Conservation (phyloP, 2,329 filamentous ascomycete species). For the Xylariaceae sp. region DNA sequence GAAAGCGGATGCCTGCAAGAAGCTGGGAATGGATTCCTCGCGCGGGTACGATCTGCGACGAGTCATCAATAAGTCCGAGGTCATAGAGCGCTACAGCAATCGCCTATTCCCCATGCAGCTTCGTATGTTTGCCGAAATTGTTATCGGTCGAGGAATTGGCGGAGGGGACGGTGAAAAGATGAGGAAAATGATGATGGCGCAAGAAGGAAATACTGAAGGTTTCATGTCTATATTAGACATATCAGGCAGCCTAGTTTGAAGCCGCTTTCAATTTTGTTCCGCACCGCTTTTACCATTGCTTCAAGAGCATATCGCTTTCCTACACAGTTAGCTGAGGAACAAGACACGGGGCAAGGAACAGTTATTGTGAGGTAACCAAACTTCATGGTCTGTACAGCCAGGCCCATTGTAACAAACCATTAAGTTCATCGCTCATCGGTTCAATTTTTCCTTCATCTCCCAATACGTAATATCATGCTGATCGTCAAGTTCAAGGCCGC, state of each 20-base stretch:
- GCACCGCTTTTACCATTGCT: too few species aligned
- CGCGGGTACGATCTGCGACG: conserved; percentile 5
- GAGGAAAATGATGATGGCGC: conserved; percentile 18
- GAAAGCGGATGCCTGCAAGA: conserved; percentile 11
- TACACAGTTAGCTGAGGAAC: too few species aligned
- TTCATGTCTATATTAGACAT: background rate
- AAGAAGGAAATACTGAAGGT: background rate
- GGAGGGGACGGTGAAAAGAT: conserved; percentile 25
- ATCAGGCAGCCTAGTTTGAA: background rate
- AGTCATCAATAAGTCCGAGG: conserved; percentile 13
- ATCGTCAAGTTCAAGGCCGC: too few species aligned
- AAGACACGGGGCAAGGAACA: too few species aligned
- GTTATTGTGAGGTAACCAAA: too few species aligned
- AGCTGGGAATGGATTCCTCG: conserved; percentile 7
- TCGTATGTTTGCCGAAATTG: conserved; percentile 41
- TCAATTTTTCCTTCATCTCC: too few species aligned
- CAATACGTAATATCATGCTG: too few species aligned
- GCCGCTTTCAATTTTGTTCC: too few species aligned
- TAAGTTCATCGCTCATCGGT: too few species aligned
- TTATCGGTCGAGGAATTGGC: conserved; percentile 32
- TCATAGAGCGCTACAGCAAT: conserved; percentile 39
- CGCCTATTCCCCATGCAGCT: conserved; percentile 44
- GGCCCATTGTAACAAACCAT: too few species aligned
- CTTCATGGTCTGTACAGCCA: too few species aligned
- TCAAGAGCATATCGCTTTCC: too few species aligned